Base-by-base conservation (phyloP, 2,329 filamentous ascomycete genomes). In the Calonectria montana region DNA sequence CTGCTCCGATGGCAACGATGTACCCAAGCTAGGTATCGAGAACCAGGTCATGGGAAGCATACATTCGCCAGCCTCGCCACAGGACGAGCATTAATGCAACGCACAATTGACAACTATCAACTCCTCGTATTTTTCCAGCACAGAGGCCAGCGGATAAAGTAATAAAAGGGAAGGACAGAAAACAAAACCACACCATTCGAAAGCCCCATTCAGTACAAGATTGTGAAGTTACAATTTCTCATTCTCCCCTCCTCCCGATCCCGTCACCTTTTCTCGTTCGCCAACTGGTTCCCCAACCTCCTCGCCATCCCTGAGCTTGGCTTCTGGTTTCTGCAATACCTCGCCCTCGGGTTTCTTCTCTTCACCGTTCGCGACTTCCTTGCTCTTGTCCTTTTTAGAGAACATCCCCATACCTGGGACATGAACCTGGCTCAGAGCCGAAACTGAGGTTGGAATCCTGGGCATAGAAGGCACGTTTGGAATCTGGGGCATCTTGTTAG, bases 11-110 rank as follows among this genome's bases (percentile, higher is more conserved):
- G 82, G 80, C 3, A 75, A 79, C 31, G 75, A 71, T 2, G 80
- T 83, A 55, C 76, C 85, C 5, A 84, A 88, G 18, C 84, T 87
- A 0, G 84, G 83, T 4, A 83, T 85, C 50, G 84, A n/a, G n/a
- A n/a, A 12, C 2, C 31, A 35, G 13, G 10, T 9, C 10, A 35
- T 10, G 13, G 31, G 13, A 35, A 35, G 6, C 3, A 3, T 35
- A 35, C 10, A 35, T 10, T 35, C 10, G 10, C 8, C 31, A 10
- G 31, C 31, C 13, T 35, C 10, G 10, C 9, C 3, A 35, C 9
- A 35, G 10, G 10, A 35, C 9, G 9, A 35, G 10, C 6, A 12
- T 35, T 10, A 10, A 35, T 9, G 10, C 31, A 35, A 35, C 31
- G 31, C 31, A 10, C 31, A 9, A 10, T 10, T 35, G 8, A 35